Conservation (phyloP, 805 yeast genomes). For the Zygosaccharomyces pseudorouxii region DNA sequence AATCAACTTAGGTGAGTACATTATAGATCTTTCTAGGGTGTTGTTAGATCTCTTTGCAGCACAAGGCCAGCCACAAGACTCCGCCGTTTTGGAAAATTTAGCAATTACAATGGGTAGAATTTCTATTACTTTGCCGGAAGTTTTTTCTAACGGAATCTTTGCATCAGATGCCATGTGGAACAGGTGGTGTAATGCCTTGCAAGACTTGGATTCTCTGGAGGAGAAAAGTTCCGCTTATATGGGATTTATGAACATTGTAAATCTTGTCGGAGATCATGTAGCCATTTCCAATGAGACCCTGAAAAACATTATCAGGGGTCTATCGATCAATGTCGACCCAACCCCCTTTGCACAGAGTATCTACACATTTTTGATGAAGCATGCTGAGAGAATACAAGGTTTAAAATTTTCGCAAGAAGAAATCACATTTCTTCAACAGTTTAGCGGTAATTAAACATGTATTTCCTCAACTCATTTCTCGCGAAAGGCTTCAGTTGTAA, state of each 20-base stretch:
- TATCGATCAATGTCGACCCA: slow-evolving; percentile 29
- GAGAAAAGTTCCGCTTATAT: slow-evolving; percentile 85
- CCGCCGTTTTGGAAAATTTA: slow-evolving; percentile 74
- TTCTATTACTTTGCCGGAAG: slow-evolving; percentile 59
- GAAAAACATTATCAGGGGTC: slow-evolving; percentile 26
- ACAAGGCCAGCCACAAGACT: slow-evolving; percentile 24
- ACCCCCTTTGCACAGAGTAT: slow-evolving; percentile 30
- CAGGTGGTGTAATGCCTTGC: slow-evolving; percentile 69
- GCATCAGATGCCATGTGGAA: slow-evolving; percentile 41
- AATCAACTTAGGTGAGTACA: slow-evolving; percentile 28
- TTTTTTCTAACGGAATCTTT: slow-evolving; percentile 45
- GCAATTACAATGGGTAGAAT: slow-evolving; percentile 87
- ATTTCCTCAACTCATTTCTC: not conserved
- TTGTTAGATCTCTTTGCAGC: slow-evolving; percentile 29
- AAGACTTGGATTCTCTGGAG: slow-evolving; percentile 66
- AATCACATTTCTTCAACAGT: slow-evolving; percentile 27
- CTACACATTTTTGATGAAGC: slow-evolving; percentile 24
- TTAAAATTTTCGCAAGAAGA: slow-evolving; percentile 22
- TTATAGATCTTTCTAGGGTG: slow-evolving; percentile 29
- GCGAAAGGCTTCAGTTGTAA: slow-evolving; percentile 1
- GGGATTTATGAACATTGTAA: slow-evolving; percentile 73
- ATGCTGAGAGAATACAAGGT: slow-evolving; percentile 21
- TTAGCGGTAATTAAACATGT: slow-evolving; percentile 11
- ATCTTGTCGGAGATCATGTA: slow-evolving; percentile 21
- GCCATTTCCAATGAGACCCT: slow-evolving; percentile 22